These are phyloP conservation scores for Coccomyxa subellipsoidea DNA, from an alignment of 163 green algal genomes.

Conservation along the genomic window DNA sequence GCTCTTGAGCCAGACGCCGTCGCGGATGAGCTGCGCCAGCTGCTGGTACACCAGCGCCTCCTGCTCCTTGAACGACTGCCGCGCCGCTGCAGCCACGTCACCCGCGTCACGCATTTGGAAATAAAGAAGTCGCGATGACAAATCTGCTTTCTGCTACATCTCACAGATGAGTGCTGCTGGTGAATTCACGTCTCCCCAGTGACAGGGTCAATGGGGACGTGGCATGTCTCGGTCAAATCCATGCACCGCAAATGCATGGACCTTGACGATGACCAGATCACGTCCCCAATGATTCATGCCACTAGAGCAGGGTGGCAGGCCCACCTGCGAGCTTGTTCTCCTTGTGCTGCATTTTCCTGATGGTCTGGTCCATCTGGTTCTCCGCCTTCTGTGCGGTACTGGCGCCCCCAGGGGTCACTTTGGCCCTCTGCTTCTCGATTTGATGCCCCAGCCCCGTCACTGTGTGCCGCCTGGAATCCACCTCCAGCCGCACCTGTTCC, in stretches of 20 bases:
- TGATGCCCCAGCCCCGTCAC: constrained; percentile 42
- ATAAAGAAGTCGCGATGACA: too few species aligned
- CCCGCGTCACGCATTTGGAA: too few species aligned
- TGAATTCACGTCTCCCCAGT: too few species aligned
- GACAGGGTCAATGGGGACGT: too few species aligned
- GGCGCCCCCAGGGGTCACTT: constrained; percentile 24
- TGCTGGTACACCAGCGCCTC: constrained; percentile 67
- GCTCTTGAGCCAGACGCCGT: constrained; percentile 64
- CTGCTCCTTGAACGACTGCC: constrained; percentile 68
- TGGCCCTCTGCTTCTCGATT: constrained; percentile 53
- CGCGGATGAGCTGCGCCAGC: constrained; percentile 63
- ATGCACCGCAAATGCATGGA: too few species aligned
- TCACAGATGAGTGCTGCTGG: too few species aligned
- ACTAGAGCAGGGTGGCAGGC: background rate
- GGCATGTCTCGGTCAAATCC: too few species aligned
- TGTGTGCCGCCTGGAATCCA: constrained; percentile 71
- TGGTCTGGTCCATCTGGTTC: constrained; percentile 62
- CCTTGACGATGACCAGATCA: too few species aligned
- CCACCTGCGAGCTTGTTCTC: constrained; percentile 60
- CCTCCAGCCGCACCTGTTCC: constrained; percentile 77
- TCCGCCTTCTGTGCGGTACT: constrained; percentile 56
- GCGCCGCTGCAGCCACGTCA: constrained; percentile 39
- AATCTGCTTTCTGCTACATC: too few species aligned
- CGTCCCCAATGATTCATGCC: too few species aligned
- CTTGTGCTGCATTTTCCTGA: constrained; percentile 66